A percentile compares a stretch with the other conserved stretches of the same genome.
These are phyloP conservation scores for Anethum foeniculum DNA, from an alignment of 140 eudicot species.

Conservation along the genomic window DNA sequence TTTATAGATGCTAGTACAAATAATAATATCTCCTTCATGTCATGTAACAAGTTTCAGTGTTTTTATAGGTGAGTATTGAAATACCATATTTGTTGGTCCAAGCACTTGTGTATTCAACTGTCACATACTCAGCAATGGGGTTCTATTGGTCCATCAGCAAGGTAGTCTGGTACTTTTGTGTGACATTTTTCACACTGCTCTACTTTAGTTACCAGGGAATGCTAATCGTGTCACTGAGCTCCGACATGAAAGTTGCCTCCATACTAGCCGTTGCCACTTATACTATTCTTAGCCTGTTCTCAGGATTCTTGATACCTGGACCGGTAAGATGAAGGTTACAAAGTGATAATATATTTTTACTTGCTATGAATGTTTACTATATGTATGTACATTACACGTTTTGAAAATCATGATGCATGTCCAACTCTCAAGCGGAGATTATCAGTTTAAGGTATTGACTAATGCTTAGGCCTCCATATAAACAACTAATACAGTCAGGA, in stretches of 20 bases:
- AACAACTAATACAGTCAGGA: not conserved
- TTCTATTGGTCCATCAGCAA: conserved; percentile 43
- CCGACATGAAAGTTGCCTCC: conserved; percentile 35
- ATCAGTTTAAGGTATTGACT: not conserved
- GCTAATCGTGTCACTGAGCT: conserved; percentile 36
- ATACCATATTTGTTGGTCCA: conserved; percentile 41
- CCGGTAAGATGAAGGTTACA: conserved; percentile 27
- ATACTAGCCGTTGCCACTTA: conserved; percentile 31
- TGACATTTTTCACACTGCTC: conserved; percentile 30
- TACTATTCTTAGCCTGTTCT: conserved; percentile 40
- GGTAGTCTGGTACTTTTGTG: conserved; percentile 39
- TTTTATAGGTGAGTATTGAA: conserved; percentile 37
- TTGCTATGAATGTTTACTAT: not conserved
- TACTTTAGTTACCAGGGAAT: conserved; percentile 47
- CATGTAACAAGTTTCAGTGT: not conserved
- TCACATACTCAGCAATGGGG: conserved; percentile 43
- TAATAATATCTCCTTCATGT: not conserved
- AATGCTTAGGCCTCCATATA: not conserved
- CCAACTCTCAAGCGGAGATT: not conserved
- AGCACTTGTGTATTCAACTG: conserved; percentile 26
- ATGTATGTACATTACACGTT: not conserved
- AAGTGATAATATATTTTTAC: not conserved
- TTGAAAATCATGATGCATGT: not conserved
- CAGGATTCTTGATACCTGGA: conserved; percentile 51
- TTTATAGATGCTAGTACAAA: not conserved